Evolutionary conservation across 345 rosid genomes (phyloP).

Genomic region (Turnera subulata): DNA sequence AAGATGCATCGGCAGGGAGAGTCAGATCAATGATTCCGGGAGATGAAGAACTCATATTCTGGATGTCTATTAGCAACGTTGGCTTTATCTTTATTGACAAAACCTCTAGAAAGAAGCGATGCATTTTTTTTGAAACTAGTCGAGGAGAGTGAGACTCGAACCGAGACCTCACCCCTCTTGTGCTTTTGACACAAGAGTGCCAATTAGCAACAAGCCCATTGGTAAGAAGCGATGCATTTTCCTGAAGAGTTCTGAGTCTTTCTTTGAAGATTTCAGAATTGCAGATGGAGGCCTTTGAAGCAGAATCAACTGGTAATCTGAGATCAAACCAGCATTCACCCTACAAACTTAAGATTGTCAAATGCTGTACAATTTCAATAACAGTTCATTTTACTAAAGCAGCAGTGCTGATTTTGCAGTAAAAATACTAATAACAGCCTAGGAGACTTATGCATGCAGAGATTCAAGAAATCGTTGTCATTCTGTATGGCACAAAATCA

Average conservation of each 20-base stretch:
- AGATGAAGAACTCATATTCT: slow-evolving; percentile 23
- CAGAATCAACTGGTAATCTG: neutral
- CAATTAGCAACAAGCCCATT: too few relatives aligned
- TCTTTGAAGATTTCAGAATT: slow-evolving; percentile 10
- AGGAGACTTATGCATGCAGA: too few relatives aligned
- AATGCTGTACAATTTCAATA: neutral
- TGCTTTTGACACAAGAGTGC: too few relatives aligned
- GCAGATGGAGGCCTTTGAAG: neutral
- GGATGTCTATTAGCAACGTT: slow-evolving; percentile 9
- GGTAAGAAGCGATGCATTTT: slow-evolving; percentile 21
- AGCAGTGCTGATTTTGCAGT: too few relatives aligned
- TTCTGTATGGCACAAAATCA: too few relatives aligned
- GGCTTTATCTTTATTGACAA: slow-evolving; percentile 11
- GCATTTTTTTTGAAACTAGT: too few relatives aligned
- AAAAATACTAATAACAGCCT: too few relatives aligned
- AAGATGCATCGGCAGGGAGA: neutral
- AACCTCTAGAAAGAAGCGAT: slow-evolving; percentile 17
- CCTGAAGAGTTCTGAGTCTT: slow-evolving; percentile 13
- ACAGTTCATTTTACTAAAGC: too few relatives aligned
- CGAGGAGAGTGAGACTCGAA: too few relatives aligned
- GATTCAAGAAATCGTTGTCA: too few relatives aligned
- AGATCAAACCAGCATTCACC: slow-evolving; percentile 29
- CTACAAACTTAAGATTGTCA: slow-evolving; percentile 17
- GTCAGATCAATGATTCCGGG: slow-evolving; percentile 5
- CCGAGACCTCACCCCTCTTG: too few relatives aligned